Percentiles rank a stretch among this genome's conserved stretches.
phyloP scores from a whole-genome alignment of 2,329 filamentous ascomycete species.

The Fusarium subglutinans region DNA sequence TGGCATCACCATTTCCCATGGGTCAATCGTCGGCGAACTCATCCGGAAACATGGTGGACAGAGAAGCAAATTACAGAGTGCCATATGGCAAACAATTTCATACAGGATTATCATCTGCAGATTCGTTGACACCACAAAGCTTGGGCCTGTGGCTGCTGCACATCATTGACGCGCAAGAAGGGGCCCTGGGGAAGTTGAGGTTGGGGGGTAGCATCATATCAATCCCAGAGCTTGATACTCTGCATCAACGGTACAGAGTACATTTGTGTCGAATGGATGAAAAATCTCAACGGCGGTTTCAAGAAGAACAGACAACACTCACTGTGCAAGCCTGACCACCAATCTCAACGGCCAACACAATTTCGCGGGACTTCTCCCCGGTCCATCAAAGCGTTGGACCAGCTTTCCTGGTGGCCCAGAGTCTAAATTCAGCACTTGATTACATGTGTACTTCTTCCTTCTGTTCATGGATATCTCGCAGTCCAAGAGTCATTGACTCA shows the following conservation, averaged over 20 bases:
- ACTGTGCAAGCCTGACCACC: neutral
- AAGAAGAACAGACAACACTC: neutral
- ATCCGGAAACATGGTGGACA: conserved; percentile 1
- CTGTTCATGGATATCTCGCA: neutral
- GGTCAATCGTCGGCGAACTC: conserved; percentile 12
- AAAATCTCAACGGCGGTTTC: conserved; percentile 1
- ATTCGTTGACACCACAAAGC: conserved; percentile 30
- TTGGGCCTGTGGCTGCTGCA: conserved; percentile 43
- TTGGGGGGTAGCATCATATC: conserved; percentile 12
- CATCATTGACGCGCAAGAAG: conserved; percentile 40
- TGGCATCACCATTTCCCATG: conserved; percentile 14
- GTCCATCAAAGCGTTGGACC: conserved; percentile 23
- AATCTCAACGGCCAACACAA: conserved; percentile 13
- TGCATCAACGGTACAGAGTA: neutral
- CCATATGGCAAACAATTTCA: conserved; percentile 23
- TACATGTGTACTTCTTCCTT: neutral
- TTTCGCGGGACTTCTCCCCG: conserved; percentile 31
- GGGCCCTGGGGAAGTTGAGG: conserved; percentile 35
- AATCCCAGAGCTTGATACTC: neutral
- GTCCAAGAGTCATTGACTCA: neutral
- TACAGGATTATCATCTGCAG: conserved; percentile 19
- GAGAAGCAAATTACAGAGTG: conserved; percentile 29
- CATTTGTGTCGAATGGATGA: neutral
- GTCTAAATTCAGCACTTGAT: conserved; percentile 7
- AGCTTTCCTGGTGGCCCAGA: conserved; percentile 13